phyloP scores from a whole-genome alignment of 2,329 filamentous ascomycete genomes.

The Aspergillus luchuensis region DNA sequence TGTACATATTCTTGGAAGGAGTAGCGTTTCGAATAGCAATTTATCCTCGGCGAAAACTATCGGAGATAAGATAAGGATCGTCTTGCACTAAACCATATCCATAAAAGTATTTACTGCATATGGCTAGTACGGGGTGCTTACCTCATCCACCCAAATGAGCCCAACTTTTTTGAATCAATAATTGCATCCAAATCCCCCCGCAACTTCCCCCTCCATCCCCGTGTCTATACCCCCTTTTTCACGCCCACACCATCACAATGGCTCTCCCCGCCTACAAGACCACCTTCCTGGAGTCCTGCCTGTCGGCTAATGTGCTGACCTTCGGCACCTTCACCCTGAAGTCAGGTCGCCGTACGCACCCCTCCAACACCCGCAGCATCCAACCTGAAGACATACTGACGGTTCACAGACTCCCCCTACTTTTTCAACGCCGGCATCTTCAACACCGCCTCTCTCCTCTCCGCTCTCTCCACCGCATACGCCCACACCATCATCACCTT shows the following conservation, averaged over 20 bases:
- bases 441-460: conserved; percentile 76
- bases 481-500: conserved; percentile 53
- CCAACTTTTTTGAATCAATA: conserved; percentile 1
- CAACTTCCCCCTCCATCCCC: not conserved
- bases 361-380: not conserved
- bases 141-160: not conserved
- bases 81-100: not conserved
- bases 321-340: conserved; percentile 63
- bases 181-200: not conserved
- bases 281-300: conserved; percentile 21
- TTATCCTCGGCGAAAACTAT: no score
- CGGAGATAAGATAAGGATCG: no score
- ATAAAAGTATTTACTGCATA: not conserved
- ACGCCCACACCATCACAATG: not conserved
- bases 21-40: no score
- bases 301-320: conserved; percentile 27
- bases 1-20: no score
- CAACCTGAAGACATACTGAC: not conserved
- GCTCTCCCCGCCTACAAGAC: conserved; percentile 20
- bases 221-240: not conserved
- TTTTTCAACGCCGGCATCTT: conserved; percentile 97
- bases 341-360: conserved; percentile 66
- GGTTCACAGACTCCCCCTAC: conserved; percentile 70
- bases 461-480: conserved; percentile 78
- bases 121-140: conserved; percentile 2